Base-by-base conservation (phyloP, 768 basidiomycete genomes). In the Pulveroboletus sp. region DNA sequence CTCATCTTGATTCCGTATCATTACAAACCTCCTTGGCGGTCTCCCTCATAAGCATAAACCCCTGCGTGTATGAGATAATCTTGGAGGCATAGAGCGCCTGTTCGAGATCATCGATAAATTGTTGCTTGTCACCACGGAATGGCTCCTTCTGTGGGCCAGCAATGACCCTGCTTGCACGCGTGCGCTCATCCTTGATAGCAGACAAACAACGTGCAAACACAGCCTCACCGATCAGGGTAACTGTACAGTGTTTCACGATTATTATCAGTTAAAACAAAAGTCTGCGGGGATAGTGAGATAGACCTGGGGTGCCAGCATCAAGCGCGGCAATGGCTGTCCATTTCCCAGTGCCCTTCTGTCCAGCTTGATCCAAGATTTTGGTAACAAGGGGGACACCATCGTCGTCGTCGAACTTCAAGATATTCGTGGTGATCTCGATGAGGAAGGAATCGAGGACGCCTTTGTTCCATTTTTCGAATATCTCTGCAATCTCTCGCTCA, bases 361-460 rank as follows among this genome's bases (percentile, higher is more conserved):
- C 95, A 51, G 96, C 96, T 63, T 88, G 69, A 71, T 99, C 96
- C 58, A 96, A 80, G 63, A 99, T 95, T 75, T 98, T 99, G 61
- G 76, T 77, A 55, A 99, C 84, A 58, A 98, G 81, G 42, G 93
- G 89, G 62, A 79, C 80, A 50, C 93, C 95, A 67, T 98, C 95
- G 47, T 91, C 88, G 63, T 98, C 96, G 68, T 94, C 93, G 80
- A 90, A 97, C 65, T 85, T 88, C 68, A 99, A 85, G 71, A 99
- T 94, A 70, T 97, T 91, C 63, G 89, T 80, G 51, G 96, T 96
- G 71, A 99, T 98, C 54, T 99, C 93, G 59, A 98, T 95, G 64
- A 99, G 79, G 90, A 96, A 99, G 35, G 96, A 98, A 76, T 99
- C 95, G 49, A 99, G 90, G 64, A 99, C 94, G 64, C 96, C 94